phyloP scores from a whole-genome alignment of 2,329 filamentous ascomycete species.

The Dactylonectria macrodidyma region DNA sequence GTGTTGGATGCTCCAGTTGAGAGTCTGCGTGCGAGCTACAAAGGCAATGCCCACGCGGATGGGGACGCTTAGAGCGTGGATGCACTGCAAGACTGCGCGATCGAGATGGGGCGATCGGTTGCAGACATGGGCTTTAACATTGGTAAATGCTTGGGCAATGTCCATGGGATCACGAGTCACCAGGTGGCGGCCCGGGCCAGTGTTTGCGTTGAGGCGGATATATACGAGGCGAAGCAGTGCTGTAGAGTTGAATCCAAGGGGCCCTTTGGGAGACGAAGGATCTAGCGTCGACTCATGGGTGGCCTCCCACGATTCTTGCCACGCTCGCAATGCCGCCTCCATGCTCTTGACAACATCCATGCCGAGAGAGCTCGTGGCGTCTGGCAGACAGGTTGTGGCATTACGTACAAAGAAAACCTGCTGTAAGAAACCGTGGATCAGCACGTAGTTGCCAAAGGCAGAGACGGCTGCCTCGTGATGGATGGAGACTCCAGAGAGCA shows the following conservation, averaged over 20 bases:
- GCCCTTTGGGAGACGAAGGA: conserved; percentile 59
- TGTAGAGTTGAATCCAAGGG: conserved; percentile 72
- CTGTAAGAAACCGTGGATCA: conserved; percentile 30
- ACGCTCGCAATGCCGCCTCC: conserved; percentile 21
- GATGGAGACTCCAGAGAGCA: conserved; percentile 13
- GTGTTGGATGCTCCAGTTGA: conserved; percentile 36
- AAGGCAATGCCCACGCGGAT: conserved; percentile 34
- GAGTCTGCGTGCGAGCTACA: conserved; percentile 30
- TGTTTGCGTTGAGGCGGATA: conserved; percentile 41
- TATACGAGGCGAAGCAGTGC: conserved; percentile 50
- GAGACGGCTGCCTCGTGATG: conserved; percentile 24
- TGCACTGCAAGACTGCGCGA: conserved; percentile 31
- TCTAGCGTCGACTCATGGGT: conserved; percentile 26
- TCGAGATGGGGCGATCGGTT: conserved; percentile 31
- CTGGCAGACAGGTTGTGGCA: conserved; percentile 3
- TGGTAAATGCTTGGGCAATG: conserved; percentile 15
- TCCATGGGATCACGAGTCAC: conserved; percentile 6
- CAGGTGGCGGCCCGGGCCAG: conserved; percentile 18
- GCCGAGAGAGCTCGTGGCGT: neutral
- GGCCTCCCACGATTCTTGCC: conserved; percentile 25
- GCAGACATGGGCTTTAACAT: neutral
- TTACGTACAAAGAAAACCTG: conserved; percentile 34
- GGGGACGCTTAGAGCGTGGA: conserved; percentile 32
- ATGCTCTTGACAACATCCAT: conserved; percentile 14
- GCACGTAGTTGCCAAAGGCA: conserved; percentile 34